These are phyloP conservation scores for Lodderomyces parapsilosis DNA, from an alignment of 1,139 yeast species.

Conservation along the genomic window DNA sequence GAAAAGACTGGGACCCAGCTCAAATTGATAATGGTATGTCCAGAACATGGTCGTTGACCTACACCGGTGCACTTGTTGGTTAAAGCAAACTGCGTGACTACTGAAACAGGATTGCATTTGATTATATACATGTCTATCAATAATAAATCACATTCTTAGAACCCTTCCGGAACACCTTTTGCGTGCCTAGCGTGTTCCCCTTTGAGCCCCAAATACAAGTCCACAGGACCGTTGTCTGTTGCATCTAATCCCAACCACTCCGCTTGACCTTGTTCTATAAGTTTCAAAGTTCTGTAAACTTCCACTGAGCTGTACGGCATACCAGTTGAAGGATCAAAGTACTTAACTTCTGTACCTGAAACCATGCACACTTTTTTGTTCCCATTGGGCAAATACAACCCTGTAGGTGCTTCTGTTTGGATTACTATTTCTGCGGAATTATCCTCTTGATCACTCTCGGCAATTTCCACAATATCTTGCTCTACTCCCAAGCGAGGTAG, in stretches of 20 bases:
- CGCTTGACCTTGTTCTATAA: slow-evolving; percentile 61
- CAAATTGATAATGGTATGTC: slow-evolving; percentile 47
- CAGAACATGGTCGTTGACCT: slow-evolving; percentile 45
- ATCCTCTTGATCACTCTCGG: slow-evolving; percentile 37
- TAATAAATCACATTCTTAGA: slow-evolving; percentile 25
- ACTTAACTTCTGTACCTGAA: slow-evolving; percentile 76
- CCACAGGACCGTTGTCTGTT: slow-evolving; percentile 62
- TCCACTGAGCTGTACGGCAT: slow-evolving; percentile 84
- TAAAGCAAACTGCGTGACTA: no score
- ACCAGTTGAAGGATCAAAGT: slow-evolving; percentile 84
- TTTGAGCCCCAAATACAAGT: slow-evolving; percentile 56
- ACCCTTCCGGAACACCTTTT: slow-evolving; percentile 87
- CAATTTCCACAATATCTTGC: slow-evolving; percentile 47
- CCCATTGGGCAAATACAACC: slow-evolving; percentile 71
- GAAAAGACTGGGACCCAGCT: slow-evolving; percentile 37
- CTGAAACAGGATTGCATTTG: not conserved
- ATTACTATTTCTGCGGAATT: slow-evolving; percentile 48
- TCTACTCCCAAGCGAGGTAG: slow-evolving; percentile 68
- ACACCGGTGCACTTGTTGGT: slow-evolving; percentile 30
- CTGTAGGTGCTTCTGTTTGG: slow-evolving; percentile 71
- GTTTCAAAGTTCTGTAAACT: slow-evolving; percentile 68
- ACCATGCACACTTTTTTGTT: slow-evolving; percentile 70
- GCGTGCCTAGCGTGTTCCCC: slow-evolving; percentile 60
- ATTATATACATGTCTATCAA: not conserved
- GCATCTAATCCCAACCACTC: slow-evolving; percentile 61